phyloP scores from a whole-genome alignment of 202 grass and related monocot genomes.

The Dendrocalamus latiflorus region DNA sequence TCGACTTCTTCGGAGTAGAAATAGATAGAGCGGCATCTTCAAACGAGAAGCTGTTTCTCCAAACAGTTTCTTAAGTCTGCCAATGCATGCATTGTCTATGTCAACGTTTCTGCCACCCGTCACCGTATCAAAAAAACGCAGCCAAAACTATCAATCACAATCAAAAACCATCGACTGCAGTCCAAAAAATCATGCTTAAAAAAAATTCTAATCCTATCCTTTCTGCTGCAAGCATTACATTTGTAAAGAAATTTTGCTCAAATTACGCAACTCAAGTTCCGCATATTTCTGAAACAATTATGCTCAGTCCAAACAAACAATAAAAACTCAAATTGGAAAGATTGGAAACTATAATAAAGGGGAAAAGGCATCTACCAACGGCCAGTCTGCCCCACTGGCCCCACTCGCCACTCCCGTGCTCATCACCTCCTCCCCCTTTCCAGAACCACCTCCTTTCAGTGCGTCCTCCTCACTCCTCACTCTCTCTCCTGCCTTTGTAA shows the following conservation, averaged over 20 bases:
- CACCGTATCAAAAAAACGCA: no score
- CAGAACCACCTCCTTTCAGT: constrained; percentile 35
- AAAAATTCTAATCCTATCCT: background rate
- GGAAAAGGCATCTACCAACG: constrained; percentile 11
- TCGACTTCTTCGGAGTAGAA: no score
- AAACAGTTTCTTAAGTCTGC: no score
- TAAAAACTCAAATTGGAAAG: constrained; percentile 7
- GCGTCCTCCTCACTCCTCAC: background rate
- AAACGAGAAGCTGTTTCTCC: no score
- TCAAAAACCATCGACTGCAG: no score
- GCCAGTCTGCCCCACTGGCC: background rate
- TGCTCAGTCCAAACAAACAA: background rate
- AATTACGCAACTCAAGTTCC: background rate
- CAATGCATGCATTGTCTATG: no score
- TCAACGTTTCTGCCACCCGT: no score
- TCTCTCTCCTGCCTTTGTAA: constrained; percentile 30
- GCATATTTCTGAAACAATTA: background rate
- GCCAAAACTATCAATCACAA: no score
- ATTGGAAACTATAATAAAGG: background rate
- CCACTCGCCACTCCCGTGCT: background rate
- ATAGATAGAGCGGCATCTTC: no score
- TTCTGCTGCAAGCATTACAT: background rate
- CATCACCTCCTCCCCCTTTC: constrained; percentile 27
- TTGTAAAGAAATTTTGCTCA: background rate
- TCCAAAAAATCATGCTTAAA: no score